Evolutionary conservation across 208 protist species (phyloP).

Genomic region (Balamuthia mandrillaris): DNA sequence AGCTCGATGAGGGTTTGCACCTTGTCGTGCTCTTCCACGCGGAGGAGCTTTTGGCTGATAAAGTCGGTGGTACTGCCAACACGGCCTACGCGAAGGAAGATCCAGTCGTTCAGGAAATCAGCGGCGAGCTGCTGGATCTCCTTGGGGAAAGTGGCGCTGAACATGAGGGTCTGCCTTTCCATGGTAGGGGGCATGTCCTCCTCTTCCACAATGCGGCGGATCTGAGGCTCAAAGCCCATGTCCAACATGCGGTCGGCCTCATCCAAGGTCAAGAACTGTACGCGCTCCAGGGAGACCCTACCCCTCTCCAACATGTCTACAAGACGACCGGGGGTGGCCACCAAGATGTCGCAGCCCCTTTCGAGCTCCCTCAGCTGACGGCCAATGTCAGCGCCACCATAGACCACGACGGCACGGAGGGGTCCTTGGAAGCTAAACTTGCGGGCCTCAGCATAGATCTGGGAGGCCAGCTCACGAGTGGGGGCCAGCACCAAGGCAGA

Average conservation of each 20-base stretch:
- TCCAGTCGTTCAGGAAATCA: conserved; percentile 93
- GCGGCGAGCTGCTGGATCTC: conserved; percentile 95
- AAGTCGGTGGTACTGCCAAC: conserved; percentile 94
- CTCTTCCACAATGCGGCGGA: conserved; percentile 91
- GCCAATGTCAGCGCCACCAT: conserved; percentile 92
- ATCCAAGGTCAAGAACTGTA: conserved; percentile 95
- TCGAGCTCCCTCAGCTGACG: conserved; percentile 93
- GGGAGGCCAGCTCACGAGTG: conserved; percentile 91
- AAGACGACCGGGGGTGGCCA: conserved; percentile 84
- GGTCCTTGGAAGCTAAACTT: conserved; percentile 61
- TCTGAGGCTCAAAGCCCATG: conserved; percentile 97
- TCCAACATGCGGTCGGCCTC: conserved; percentile 98
- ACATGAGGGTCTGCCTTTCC: conserved; percentile 98
- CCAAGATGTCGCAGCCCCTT: conserved; percentile 86
- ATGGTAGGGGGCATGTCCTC: conserved; percentile 80
- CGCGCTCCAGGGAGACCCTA: conserved; percentile 80
- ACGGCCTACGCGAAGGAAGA: conserved; percentile 95
- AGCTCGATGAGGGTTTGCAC: not conserved
- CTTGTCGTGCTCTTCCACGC: conserved; percentile 74
- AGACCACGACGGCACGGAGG: conserved; percentile 91
- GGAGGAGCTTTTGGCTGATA: conserved; percentile 89
- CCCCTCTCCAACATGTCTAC: conserved; percentile 83
- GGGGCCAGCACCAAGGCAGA: conserved; percentile 89
- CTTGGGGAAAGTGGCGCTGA: conserved; percentile 97
- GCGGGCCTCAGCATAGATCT: conserved; percentile 91